Evolutionary conservation across 331 rosid genomes (phyloP), one percentile per base, ranked within the genome.

Genomic region (Rhamnella rubrinervis): DNA sequence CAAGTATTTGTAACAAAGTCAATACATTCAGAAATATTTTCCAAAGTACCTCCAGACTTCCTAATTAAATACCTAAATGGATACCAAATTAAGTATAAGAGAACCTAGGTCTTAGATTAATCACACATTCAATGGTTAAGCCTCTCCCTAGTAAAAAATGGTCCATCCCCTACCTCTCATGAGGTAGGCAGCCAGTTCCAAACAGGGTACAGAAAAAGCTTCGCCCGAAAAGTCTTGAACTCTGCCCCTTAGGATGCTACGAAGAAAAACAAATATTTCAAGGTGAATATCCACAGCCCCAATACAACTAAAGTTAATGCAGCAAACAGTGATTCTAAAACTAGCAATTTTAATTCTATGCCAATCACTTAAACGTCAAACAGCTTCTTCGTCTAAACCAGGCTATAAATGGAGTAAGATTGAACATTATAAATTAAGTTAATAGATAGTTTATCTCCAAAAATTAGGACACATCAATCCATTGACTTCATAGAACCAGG

Each of bases 181-280:
- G 95, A 87, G 96, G 96, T 89, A 84, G 81, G 89, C 88, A 91
- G 97, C 96, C 81, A 78, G 82, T 76, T 82, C 95, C 95, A 84
- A 87, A 74, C 83, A 87, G 86, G 85, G 71, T 72, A 88, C 75
- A 83, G 82, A 79, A 70, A 83, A 87, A 81, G 93, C 91, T 88
- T 81, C 89, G 55, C 87, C 72, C 74, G 74, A 73, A 78, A 74
- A 56, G 78, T 67, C 84, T 78, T 85, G 90, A 78, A 83, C 83
- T 71, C 65, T 89, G 85, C 77, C 85, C 98, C 87, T 80, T 86
- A 80, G 73, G 73, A 73, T 67, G 80, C 90, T 90, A 86, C 75
- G 83, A 90, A 90, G 97, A 91, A 81, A 88, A 87, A 87, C 35
- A 72, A 85, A 77, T 82, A 78, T 81, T 85, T 76, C 59, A 82